phyloP scores from a whole-genome alignment of 176 grass and related monocot species.

The Guadua angustifolia region DNA sequence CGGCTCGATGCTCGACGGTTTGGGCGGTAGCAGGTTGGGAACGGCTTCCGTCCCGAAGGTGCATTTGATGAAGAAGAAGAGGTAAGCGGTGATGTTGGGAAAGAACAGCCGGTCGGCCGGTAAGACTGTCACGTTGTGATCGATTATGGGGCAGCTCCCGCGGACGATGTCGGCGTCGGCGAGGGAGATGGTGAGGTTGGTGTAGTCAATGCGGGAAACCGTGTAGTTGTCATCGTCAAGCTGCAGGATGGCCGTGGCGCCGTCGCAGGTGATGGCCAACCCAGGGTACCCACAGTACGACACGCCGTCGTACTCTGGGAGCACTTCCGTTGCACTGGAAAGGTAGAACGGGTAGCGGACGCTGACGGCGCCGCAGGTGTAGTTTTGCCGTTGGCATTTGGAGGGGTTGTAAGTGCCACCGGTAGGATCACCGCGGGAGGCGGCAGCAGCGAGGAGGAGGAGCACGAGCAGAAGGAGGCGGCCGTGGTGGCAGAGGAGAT shows the following conservation, averaged over 20 bases:
- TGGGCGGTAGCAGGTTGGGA: background rate
- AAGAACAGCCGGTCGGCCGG: background rate
- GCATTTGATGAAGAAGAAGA: conserved; percentile 54
- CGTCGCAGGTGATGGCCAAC: conserved; percentile 46
- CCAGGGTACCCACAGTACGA: conserved; percentile 42
- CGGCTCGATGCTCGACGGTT: conserved; percentile 32
- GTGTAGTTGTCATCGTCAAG: conserved; percentile 30
- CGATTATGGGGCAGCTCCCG: conserved; percentile 25
- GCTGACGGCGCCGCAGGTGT: conserved; percentile 46
- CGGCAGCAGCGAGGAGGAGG: background rate
- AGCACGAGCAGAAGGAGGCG: background rate
- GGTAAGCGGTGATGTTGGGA: conserved; percentile 24
- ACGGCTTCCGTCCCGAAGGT: background rate
- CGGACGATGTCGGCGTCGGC: background rate
- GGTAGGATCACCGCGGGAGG: background rate
- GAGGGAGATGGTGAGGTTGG: conserved; percentile 39
- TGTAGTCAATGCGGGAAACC: conserved; percentile 46
- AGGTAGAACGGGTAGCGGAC: conserved; percentile 61
- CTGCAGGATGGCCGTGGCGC: conserved; percentile 11
- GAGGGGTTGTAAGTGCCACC: background rate
- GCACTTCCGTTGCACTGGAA: background rate
- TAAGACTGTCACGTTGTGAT: conserved; percentile 53
- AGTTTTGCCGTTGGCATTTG: conserved; percentile 27
- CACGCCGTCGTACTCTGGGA: background rate
- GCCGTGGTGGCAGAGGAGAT: conserved; percentile 8